Conservation (phyloP, 2,329 filamentous ascomycete genomes). For the Penicillium olsonii region DNA sequence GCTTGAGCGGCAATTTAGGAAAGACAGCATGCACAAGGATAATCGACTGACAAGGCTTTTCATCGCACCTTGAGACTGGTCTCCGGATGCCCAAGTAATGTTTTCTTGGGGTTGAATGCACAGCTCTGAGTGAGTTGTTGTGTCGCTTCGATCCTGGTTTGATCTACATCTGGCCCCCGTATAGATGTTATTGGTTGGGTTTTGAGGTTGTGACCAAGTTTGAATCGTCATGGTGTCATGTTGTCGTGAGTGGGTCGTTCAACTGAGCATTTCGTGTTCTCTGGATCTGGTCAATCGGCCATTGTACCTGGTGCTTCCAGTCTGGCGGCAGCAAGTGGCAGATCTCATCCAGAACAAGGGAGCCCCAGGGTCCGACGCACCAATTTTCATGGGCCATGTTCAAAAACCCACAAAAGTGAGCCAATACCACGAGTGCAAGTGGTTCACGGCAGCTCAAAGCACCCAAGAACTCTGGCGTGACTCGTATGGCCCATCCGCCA, state of each 20-base stretch:
- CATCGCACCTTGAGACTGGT: not conserved
- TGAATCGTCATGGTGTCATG: not conserved
- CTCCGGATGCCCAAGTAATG: not conserved
- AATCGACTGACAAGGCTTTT: not conserved
- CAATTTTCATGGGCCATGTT: constrained; percentile 19
- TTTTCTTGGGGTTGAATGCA: not conserved
- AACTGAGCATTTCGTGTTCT: not conserved
- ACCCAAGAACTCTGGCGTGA: constrained; percentile 11
- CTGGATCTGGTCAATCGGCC: constrained; percentile 15
- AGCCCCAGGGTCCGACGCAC: constrained; percentile 22
- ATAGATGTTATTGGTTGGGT: not conserved
- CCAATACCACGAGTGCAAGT: constrained; percentile 23
- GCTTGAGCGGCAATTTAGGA: not conserved
- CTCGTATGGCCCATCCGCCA: constrained; percentile 24
- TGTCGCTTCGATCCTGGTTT: not conserved
- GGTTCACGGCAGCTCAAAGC: constrained; percentile 12
- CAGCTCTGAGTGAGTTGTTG: not conserved
- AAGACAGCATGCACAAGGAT: too few relatives aligned
- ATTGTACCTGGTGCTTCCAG: constrained; percentile 21
- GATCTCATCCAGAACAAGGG: constrained; percentile 18
- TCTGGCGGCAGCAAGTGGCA: constrained; percentile 7
- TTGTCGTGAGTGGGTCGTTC: not conserved
- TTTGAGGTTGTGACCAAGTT: not conserved
- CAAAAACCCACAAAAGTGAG: constrained; percentile 25
- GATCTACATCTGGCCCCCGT: not conserved